These are phyloP conservation scores for Solanum hybrid DNA, from an alignment of 305 asterid genomes.

Conservation along the genomic window DNA sequence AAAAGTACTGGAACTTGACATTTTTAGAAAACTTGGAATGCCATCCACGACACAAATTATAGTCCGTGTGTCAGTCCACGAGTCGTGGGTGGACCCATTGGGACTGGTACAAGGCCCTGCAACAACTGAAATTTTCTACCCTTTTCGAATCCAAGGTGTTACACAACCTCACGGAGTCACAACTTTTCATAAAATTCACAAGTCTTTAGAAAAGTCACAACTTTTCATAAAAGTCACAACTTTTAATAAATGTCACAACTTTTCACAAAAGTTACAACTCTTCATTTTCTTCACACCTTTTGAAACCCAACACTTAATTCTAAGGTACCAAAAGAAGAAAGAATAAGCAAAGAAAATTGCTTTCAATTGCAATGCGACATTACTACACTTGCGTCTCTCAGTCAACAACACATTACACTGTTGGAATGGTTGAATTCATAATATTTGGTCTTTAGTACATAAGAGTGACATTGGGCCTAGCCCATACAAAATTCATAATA, in stretches of 20 bases:
- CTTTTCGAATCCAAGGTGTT: neutral
- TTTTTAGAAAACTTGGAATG: neutral
- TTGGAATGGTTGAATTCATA: neutral
- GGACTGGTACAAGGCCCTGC: neutral
- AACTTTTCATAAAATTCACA: neutral
- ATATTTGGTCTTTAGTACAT: neutral
- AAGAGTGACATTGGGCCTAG: too few species aligned
- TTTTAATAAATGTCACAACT: too few species aligned
- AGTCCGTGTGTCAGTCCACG: neutral
- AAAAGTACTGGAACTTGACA: neutral
- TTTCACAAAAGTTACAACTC: neutral
- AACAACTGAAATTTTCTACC: neutral
- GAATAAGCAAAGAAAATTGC: neutral
- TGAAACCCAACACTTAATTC: neutral
- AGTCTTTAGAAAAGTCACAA: too few species aligned
- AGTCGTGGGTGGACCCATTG: neutral
- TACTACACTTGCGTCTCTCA: neutral
- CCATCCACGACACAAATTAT: neutral
- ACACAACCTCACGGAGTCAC: neutral
- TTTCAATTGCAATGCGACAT: neutral
- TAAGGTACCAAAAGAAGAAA: neutral
- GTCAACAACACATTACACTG: neutral
- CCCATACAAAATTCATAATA: too few species aligned
- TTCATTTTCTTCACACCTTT: neutral
- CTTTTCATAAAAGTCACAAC: too few species aligned